Evolutionary conservation across 108 stramenopile genomes (phyloP), one percentile per base, ranked within the genome.

Genomic region (Asterionellopsis glacialis): DNA sequence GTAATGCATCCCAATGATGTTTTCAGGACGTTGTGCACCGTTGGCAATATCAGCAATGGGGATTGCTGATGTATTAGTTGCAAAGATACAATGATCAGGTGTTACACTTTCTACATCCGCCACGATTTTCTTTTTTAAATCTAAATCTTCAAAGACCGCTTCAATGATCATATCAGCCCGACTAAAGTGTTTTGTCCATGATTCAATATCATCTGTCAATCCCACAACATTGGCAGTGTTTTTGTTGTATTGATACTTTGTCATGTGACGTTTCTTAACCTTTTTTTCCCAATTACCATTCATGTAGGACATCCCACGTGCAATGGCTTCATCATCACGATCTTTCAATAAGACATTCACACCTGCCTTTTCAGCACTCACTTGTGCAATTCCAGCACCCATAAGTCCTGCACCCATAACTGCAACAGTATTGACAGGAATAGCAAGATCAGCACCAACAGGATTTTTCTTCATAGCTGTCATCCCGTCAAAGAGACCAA

Each of bases 331-430:
- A 63, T 82, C 88, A 69, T 91, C 81, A 58, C 94, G 88, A 79
- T 99, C 99, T 76, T 98, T 98, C 48, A 99, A 87, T 5, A 98
- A 72, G 0, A 99, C 97, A 11, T 77, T 63, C 62, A 84, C 74
- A 23, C 96, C 96, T 33, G 33, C 33, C 82, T 98, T 97, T 76
- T 96, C 95, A 43, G 96, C 96, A 27, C 94, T 76, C 9, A 99
- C 96, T 76, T 99, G 96, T 10, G 97, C 97, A 70, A 99, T 98
- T 15, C 99, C 99, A 16, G 97, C 96, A 47, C 99, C 99, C 99
- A 99, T 99, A 48, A 99, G 86, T 27, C 99, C 99, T 6, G 97
- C 97, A 15, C 99, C 99, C 69, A 98, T 90, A 19, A 99, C 97
- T 0, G 96, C 97, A 9, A 99, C 88, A 39, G 74, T 96, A 21